Percentiles rank a stretch among this genome's conserved stretches.
Evolutionary conservation across 202 grass and related monocot genomes (phyloP).

Genomic region (Zoysia matrella): DNA sequence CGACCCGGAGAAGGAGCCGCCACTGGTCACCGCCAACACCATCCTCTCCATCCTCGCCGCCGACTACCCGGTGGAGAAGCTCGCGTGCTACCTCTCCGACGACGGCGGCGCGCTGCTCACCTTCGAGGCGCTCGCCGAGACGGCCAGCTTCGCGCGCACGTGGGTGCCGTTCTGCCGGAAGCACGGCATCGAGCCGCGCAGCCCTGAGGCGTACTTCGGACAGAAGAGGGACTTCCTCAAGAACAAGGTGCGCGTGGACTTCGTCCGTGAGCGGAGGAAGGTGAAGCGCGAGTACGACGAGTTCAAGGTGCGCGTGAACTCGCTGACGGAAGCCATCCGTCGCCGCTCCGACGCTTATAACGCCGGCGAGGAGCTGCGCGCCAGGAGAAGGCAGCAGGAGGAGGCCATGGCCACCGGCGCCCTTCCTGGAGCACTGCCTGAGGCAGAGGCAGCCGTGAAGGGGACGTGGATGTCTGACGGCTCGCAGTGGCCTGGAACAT

Average conservation of each 20-base stretch:
- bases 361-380: constrained; percentile 75
- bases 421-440: background rate
- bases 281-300: constrained; percentile 97
- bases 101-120: constrained; percentile 84
- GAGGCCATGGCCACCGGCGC: constrained; percentile 38
- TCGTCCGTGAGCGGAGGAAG: constrained; percentile 79
- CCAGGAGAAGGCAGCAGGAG: constrained; percentile 56
- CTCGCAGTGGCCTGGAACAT: constrained; percentile 86
- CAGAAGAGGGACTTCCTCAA: constrained; percentile 76
- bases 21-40: constrained; percentile 90
- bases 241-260: constrained; percentile 86
- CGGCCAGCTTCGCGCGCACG: constrained; percentile 70
- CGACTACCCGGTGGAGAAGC: constrained; percentile 91
- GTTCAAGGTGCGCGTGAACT: constrained; percentile 91
- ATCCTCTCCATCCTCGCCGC: constrained; percentile 91
- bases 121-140: constrained; percentile 89
- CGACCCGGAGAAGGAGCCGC: constrained; percentile 93
- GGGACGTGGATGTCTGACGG: constrained; percentile 93
- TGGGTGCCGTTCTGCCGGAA: constrained; percentile 96
- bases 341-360: constrained; percentile 91
- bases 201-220: constrained; percentile 78
- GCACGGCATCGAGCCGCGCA: constrained; percentile 78
- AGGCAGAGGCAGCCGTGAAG: constrained; percentile 38
- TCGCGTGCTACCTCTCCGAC: constrained; percentile 88
- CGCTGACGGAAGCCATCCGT: constrained; percentile 69